Conservation (phyloP, 495 filamentous ascomycete species). For the Elasticomyces elasticus region DNA sequence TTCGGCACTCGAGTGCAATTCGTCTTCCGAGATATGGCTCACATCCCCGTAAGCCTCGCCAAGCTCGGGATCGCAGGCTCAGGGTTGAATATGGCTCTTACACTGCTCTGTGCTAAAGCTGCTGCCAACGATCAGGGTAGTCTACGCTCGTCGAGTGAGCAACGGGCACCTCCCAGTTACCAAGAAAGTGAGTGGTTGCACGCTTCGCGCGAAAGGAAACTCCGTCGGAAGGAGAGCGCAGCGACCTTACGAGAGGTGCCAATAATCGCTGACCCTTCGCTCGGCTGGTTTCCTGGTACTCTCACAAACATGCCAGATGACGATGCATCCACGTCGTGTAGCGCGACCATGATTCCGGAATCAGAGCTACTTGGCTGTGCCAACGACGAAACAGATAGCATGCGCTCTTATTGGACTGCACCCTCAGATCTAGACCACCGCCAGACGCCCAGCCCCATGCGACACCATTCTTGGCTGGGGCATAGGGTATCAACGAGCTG, state of each 20-base stretch:
- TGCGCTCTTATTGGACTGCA: no score
- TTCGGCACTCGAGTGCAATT: neutral
- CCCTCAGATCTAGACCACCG: no score
- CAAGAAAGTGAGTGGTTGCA: constrained; percentile 1
- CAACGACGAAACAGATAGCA: no score
- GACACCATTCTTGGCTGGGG: no score
- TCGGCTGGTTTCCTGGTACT: neutral
- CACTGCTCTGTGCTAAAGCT: neutral
- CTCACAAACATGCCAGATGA: neutral
- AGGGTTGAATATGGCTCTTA: neutral
- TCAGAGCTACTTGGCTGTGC: no score
- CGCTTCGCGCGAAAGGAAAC: neutral
- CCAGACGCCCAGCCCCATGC: no score
- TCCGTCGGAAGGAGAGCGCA: neutral
- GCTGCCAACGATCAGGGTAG: neutral
- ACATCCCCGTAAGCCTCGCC: neutral
- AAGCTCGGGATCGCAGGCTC: neutral
- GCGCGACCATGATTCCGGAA: no score
- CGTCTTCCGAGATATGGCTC: constrained; percentile 1
- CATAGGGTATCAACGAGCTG: no score
- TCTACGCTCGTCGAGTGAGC: no score
- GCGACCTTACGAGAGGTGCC: no score
- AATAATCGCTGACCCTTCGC: no score
- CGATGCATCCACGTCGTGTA: no score
- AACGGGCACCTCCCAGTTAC: constrained; percentile 3